phyloP scores from a whole-genome alignment of 345 rosid genomes.

The Zanthoxylum bungeanum region DNA sequence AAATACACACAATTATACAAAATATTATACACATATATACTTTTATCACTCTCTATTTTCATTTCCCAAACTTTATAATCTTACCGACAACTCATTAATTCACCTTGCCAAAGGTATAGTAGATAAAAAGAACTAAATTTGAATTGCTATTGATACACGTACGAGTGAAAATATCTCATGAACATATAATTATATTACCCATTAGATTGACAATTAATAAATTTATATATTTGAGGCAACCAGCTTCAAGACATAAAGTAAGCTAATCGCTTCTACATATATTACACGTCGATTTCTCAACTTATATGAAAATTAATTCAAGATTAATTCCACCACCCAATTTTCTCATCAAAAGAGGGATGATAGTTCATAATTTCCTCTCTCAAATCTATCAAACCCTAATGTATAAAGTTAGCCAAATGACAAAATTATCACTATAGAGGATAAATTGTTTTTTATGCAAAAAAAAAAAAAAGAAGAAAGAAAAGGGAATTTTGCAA shows the following conservation, averaged over 20 bases:
- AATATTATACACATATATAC: too few species aligned
- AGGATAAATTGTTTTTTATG: neutral
- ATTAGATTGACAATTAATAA: too few species aligned
- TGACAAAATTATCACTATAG: neutral
- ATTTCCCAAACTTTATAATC: neutral
- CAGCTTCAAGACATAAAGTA: too few species aligned
- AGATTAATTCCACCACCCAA: slow-evolving; percentile 1
- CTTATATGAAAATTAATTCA: neutral
- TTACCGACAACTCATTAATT: neutral
- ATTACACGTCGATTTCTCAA: neutral
- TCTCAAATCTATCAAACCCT: neutral
- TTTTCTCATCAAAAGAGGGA: neutral
- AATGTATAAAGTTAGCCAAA: neutral
- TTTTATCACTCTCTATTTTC: neutral
- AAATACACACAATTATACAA: too few species aligned
- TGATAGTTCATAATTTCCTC: neutral
- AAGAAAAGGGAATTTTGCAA: neutral
- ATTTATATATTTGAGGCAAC: too few species aligned
- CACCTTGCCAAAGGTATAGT: too few species aligned
- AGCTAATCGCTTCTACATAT: too few species aligned
- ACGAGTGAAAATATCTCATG: too few species aligned
- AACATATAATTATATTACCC: too few species aligned
- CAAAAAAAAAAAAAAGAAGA: too few species aligned
- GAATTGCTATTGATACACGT: too few species aligned
- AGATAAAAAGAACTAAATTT: too few species aligned